These are phyloP conservation scores for Spiromastix sp. DNA, from an alignment of 2,329 filamentous ascomycete genomes.

Conservation along the genomic window DNA sequence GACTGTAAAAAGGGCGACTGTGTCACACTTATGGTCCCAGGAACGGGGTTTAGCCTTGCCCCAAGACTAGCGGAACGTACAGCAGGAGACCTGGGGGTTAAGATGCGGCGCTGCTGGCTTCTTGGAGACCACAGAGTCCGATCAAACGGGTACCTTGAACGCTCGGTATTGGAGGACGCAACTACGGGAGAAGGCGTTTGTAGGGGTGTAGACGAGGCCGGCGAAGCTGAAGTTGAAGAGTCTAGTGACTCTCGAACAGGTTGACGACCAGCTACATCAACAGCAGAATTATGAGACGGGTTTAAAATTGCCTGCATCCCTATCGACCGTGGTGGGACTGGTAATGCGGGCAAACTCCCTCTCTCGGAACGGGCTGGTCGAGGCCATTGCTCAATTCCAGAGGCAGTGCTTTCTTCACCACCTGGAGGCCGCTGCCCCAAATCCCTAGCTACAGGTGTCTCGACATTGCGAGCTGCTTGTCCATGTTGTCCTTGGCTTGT, in stretches of 20 bases:
- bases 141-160: conserved; percentile 11
- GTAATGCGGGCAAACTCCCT: no score
- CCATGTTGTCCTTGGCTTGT: conserved; percentile 8
- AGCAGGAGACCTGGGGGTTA: conserved; percentile 28
- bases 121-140: conserved; percentile 25
- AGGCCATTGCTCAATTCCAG: not conserved
- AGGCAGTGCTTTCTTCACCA: no score
- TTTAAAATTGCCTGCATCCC: conserved; percentile 34
- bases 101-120: conserved; percentile 19
- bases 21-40: conserved; percentile 22
- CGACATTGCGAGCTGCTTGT: conserved; percentile 10
- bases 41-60: conserved; percentile 15
- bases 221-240: conserved; percentile 9
- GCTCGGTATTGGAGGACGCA: conserved; percentile 7
- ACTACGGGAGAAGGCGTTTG: conserved; percentile 8
- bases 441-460: not conserved
- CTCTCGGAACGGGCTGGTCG: not conserved
- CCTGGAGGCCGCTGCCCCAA: not conserved
- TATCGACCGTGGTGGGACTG: conserved; percentile 24
- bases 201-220: conserved; percentile 6
- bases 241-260: conserved; percentile 18
- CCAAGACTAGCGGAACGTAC: conserved; percentile 21
- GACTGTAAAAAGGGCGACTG: conserved; percentile 28
- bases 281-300: conserved; percentile 19
- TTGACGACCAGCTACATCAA: conserved; percentile 10